A percentile compares a stretch with the other conserved stretches of the same genome.
phyloP scores from a whole-genome alignment of 768 basidiomycete genomes.

The Suillus sp. region DNA sequence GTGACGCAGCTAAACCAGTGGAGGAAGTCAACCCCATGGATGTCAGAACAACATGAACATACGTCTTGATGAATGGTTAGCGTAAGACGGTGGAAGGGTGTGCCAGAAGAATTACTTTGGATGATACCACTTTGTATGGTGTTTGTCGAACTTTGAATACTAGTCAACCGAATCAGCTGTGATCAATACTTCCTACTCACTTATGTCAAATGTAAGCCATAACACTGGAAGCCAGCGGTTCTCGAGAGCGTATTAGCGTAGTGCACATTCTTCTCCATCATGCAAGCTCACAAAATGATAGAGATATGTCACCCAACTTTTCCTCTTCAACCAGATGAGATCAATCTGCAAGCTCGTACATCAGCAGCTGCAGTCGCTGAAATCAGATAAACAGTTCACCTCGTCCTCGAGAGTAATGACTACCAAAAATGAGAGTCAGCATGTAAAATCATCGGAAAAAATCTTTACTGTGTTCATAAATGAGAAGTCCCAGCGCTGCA shows the following conservation, averaged over 20 bases:
- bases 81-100: background rate
- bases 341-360: constrained; percentile 9
- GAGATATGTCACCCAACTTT: constrained; percentile 16
- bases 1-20: constrained; percentile 10
- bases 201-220: constrained; percentile 12
- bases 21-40: background rate
- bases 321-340: constrained; percentile 15
- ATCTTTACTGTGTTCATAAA: constrained; percentile 18
- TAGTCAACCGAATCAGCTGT: background rate
- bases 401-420: constrained; percentile 14
- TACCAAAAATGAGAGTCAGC: constrained; percentile 1
- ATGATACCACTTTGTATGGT: constrained; percentile 2
- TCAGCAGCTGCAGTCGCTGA: background rate
- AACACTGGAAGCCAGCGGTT: constrained; percentile 13
- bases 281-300: constrained; percentile 15
- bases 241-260: background rate
- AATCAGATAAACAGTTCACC: constrained; percentile 5
- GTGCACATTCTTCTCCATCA: background rate
- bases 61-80: constrained; percentile 2
- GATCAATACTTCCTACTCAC: constrained; percentile 7
- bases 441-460: background rate
- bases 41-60: background rate
- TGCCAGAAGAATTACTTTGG: constrained; percentile 2
- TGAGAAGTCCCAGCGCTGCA: constrained; percentile 16
- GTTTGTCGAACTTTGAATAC: constrained; percentile 6